Evolutionary conservation across 208 protist genomes (phyloP), one percentile per base, ranked within the genome.

Genomic region (Trypanosoma theileri): DNA sequence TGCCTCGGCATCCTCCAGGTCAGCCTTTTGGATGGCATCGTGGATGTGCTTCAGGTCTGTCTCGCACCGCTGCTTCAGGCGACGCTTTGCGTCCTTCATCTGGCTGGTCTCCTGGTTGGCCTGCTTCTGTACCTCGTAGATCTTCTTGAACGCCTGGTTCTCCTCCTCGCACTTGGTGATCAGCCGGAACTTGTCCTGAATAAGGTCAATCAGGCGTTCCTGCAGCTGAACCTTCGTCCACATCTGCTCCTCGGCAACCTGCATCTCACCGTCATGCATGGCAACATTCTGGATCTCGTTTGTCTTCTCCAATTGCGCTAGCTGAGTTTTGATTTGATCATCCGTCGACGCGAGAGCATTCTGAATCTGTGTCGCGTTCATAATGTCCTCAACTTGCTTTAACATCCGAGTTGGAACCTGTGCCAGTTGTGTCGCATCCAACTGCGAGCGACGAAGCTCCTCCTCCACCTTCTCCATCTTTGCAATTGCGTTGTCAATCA

Each of bases 391-490:
- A 41, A 87, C 62, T 60, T 86, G 74, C 86, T 92, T 92, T 69
- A 92, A 59, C 63, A 72, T 85, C 53, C 58, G 68, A 44, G 76
- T 74, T 22, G 86, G 83, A 24, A 89, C 79, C 74, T 86, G 81
- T 19, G 86, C 83, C 21, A 92, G 75, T 69, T 88, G 76, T 42
- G 86, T 88, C 21, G 83, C 86, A 63, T 92, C 84, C 40, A 90
- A 73, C 69, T 92, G 79, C 19, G 79, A 84, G 8, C 79, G 74
- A 35, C 79, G 72, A 1, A 84, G 71, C 75, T 84, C 79, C 82
- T 92, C 86, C 68, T 92, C 86, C 26, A 86, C 81, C 81, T 89
- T 92, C 77, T 92, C 86, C 69, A 89, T 77, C 75, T 92, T 92
- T 41, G 76, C 80, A 50, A 88, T 84, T 70, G 75, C 77, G 69